A percentile compares a stretch with the other conserved stretches of the same genome.
These are phyloP conservation scores for Pelargonium citronellum DNA, from an alignment of 441 rosid species.

Conservation along the genomic window DNA sequence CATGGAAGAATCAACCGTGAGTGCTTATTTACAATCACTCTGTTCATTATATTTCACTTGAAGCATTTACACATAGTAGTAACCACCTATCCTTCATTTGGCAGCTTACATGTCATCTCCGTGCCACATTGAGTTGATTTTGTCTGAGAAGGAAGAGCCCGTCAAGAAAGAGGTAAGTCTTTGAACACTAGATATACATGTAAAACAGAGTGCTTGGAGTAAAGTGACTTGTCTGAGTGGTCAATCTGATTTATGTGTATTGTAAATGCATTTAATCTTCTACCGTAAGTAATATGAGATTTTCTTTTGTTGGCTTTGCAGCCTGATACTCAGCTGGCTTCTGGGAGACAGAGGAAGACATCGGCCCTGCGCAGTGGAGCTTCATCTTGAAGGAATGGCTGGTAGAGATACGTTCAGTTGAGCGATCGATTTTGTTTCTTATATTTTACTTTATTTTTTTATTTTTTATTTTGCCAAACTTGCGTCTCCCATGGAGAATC, in stretches of 20 bases:
- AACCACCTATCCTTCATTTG: background rate
- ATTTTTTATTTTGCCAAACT: no score
- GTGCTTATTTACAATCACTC: conserved; percentile 18
- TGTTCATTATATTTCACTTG: background rate
- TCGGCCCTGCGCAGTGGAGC: conserved; percentile 29
- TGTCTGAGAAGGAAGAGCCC: conserved; percentile 90
- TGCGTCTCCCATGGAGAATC: no score
- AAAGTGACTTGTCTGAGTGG: no score
- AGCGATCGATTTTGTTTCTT: background rate
- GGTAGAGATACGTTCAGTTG: no score
- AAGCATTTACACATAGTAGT: background rate
- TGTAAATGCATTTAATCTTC: background rate
- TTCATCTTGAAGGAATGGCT: conserved; percentile 19
- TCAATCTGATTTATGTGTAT: background rate
- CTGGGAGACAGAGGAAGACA: conserved; percentile 45
- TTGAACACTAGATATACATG: background rate
- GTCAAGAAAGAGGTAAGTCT: conserved; percentile 79
- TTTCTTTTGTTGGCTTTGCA: conserved; percentile 18
- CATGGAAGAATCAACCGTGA: conserved; percentile 97
- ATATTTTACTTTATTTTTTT: no score
- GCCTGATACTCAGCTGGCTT: conserved; percentile 68
- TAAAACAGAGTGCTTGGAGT: no score
- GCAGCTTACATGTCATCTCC: conserved; percentile 97
- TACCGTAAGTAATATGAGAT: no score
- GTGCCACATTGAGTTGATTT: conserved; percentile 80